A percentile compares a stretch with the other conserved stretches of the same genome.
These are phyloP conservation scores for Calocybe gambosa DNA, from an alignment of 1,284 basidiomycete genomes.

Conservation along the genomic window DNA sequence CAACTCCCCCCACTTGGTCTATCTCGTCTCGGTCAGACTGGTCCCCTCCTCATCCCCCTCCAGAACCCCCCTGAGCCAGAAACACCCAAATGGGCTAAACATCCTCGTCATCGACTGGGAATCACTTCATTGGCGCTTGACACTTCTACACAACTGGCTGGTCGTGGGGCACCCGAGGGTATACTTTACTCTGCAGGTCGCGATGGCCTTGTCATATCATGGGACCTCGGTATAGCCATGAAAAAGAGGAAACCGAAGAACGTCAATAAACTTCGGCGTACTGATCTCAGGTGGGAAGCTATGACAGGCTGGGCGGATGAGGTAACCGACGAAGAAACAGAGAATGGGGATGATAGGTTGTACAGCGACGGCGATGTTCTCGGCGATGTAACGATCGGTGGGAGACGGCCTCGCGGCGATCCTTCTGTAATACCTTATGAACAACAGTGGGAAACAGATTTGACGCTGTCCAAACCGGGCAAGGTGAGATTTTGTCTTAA, in stretches of 20 bases:
- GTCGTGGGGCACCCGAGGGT: slow-evolving; percentile 65
- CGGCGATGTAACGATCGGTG: slow-evolving; percentile 55
- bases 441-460: slow-evolving; percentile 74
- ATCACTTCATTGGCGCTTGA: slow-evolving; percentile 85
- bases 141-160: slow-evolving; percentile 69
- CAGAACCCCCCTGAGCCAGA: slow-evolving; percentile 18
- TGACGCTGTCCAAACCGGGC: slow-evolving; percentile 35
- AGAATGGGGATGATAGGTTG: slow-evolving; percentile 42
- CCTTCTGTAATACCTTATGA: slow-evolving; percentile 51
- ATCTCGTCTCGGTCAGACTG: slow-evolving; percentile 55
- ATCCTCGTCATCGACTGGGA: slow-evolving; percentile 83
- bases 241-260: slow-evolving; percentile 25
- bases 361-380: slow-evolving; percentile 68
- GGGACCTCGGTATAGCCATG: slow-evolving; percentile 82
- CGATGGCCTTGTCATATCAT: slow-evolving; percentile 87
- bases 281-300: slow-evolving; percentile 56
- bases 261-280: slow-evolving; percentile 22
- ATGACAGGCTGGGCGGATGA: slow-evolving; percentile 81
- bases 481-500: slow-evolving; percentile 35
- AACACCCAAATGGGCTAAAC: slow-evolving; percentile 26
- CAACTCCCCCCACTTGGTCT: slow-evolving; percentile 63
- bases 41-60: slow-evolving; percentile 56
- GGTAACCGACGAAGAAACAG: slow-evolving; percentile 53
- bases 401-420: slow-evolving; percentile 29
- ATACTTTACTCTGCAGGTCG: slow-evolving; percentile 92